Evolutionary conservation across 345 rosid species (phyloP).

Genomic region (Excoecaria agallocha): DNA sequence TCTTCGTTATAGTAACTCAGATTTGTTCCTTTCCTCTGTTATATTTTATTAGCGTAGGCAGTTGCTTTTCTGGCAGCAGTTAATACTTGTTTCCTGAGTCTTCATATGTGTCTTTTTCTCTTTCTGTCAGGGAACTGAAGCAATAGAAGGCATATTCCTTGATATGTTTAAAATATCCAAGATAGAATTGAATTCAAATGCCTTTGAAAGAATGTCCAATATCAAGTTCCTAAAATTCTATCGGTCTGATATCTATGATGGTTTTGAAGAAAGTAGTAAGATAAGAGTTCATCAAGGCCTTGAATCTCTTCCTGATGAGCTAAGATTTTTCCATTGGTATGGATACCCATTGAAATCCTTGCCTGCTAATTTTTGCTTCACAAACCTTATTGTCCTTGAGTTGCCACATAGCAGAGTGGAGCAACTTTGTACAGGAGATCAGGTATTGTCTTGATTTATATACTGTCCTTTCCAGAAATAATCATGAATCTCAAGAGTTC

Average conservation of each 20-base stretch:
- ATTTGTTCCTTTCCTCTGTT: too few relatives aligned
- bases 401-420: background rate
- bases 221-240: constrained; percentile 17
- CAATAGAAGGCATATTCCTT: constrained; percentile 12
- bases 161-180: constrained; percentile 4
- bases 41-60: too few relatives aligned
- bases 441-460: background rate
- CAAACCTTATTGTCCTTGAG: background rate
- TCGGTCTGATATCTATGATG: background rate
- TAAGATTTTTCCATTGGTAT: background rate
- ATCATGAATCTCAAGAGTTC: too few relatives aligned
- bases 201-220: constrained; percentile 7
- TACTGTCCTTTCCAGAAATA: too few relatives aligned
- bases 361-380: background rate
- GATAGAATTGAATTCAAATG: background rate
- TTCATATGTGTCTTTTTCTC: background rate
- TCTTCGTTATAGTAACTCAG: too few relatives aligned
- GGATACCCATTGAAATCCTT: constrained; percentile 6
- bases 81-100: too few relatives aligned
- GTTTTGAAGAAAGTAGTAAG: background rate
- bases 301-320: background rate
- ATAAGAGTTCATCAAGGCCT: constrained; percentile 7
- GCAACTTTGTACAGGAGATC: background rate
- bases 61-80: too few relatives aligned
- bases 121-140: constrained; percentile 15